Percentiles rank a stretch among this genome's conserved stretches.
phyloP scores from a whole-genome alignment of 108 stramenopile species.

The Hondaea fermentalgiana region DNA sequence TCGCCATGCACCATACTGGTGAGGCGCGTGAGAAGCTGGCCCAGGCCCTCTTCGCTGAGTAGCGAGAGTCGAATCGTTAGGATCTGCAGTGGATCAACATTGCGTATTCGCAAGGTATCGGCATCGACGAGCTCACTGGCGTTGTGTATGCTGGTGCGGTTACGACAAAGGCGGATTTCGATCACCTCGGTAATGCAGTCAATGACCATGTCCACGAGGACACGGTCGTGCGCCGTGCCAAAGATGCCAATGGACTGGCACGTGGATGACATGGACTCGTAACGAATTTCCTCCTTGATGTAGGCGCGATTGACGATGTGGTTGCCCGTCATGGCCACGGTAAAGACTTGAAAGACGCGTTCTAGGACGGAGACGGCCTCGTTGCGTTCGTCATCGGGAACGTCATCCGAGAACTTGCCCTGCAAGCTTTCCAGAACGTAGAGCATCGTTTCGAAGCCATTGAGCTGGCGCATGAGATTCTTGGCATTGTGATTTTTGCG shows the following conservation, averaged over 20 bases:
- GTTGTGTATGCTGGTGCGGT: neutral
- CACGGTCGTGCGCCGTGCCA: neutral
- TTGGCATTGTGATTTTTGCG: neutral
- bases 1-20: neutral
- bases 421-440: neutral
- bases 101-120: neutral
- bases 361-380: neutral
- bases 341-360: neutral
- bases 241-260: neutral
- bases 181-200: conserved; percentile 1
- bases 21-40: neutral
- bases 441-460: neutral
- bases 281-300: conserved; percentile 6
- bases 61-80: neutral
- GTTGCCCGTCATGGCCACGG: neutral
- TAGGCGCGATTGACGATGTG: conserved; percentile 8
- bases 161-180: neutral
- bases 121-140: neutral
- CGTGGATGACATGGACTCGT: neutral
- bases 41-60: neutral
- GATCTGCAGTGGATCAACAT: neutral
- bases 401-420: neutral
- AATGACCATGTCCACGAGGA: conserved; percentile 2
- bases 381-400: neutral
- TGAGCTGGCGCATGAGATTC: neutral